phyloP scores from a whole-genome alignment of 139 green algal species.

The Picochlorum sp. region DNA sequence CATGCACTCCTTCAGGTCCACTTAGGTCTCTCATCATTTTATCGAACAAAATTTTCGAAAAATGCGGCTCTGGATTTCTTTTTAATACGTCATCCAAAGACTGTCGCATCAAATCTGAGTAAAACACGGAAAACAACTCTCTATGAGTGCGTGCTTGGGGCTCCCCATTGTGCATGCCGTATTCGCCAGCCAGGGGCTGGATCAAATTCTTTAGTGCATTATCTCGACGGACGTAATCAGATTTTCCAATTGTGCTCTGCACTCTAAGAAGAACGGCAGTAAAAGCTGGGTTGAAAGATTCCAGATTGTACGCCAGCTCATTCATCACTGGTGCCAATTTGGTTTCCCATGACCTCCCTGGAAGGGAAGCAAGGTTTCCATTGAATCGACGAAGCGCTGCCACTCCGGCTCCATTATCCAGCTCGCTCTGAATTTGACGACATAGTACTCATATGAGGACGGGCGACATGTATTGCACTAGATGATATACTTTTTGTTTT shows the following conservation, averaged over 20 bases:
- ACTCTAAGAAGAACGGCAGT: conserved; percentile 75
- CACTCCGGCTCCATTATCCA: conserved; percentile 57
- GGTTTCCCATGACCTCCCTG: conserved; percentile 52
- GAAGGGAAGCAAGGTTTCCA: conserved; percentile 42
- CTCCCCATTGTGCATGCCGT: conserved; percentile 83
- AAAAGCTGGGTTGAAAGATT: conserved; percentile 93
- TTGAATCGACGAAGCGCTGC: conserved; percentile 74
- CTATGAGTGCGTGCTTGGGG: conserved; percentile 60
- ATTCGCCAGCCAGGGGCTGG: conserved; percentile 85
- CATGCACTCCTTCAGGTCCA: conserved; percentile 12
- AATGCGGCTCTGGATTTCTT: conserved; percentile 27
- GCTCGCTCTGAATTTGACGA: conserved; percentile 53
- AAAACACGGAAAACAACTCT: conserved; percentile 82
- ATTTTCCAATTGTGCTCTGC: conserved; percentile 57
- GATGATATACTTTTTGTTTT: no score
- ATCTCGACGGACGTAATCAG: conserved; percentile 74
- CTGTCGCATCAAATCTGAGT: conserved; percentile 48
- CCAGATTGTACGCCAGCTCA: conserved; percentile 85
- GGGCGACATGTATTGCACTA: no score
- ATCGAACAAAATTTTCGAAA: conserved; percentile 45
- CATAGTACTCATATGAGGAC: no score
- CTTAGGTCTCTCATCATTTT: conserved; percentile 73
- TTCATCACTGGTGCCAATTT: conserved; percentile 71
- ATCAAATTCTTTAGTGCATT: conserved; percentile 77
- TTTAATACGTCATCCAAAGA: conserved; percentile 48